Evolutionary conservation across 2,329 filamentous ascomycete genomes (phyloP), one percentile per base, ranked within the genome.

Genomic region (Atkinsonella texensis): DNA sequence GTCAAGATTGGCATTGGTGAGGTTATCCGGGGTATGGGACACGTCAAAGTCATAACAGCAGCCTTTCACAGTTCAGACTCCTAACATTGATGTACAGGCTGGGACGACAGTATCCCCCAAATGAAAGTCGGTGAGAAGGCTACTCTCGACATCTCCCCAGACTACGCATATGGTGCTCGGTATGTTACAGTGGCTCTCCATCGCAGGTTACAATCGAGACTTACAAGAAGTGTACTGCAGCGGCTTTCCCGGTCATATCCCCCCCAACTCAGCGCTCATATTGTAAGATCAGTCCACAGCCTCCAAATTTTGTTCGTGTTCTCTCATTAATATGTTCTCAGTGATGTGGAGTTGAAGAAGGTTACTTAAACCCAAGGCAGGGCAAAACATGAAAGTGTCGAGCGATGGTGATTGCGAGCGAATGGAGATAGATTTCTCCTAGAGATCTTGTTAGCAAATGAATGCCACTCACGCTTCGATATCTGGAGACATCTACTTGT

Each of bases 91-190:
- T 18, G 23, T 44, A 20, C 45, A 89, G 87, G 81, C 60, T 94
- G 81, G 89, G 89, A 89, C 63, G 83, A 95, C 71, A 90, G 85
- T 58, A 89, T 97, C 50, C 72, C 74, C 48, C 74, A 81, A 65
- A 96, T 98, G 91, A 84, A 84, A 65, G 74, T 95, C 53, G 90
- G 91, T 66, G 91, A 97, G 79, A 91, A 87, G 74, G 84, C 89
- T 50, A 87, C 81, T 49, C 76, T 98, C 57, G 85, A 83, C 59
- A 96, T 97, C 65, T 79, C 83, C 56, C 76, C 53, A 35, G 57
- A 57, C 49, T 56, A 35, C 33, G 57, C 41, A 15, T 58, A 58
- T 46, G 57, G 57, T 20, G 49, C 50, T 13, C 49, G 52, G 57
- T 57, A 52, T 45, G 55, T 28, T 79, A 85, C 89, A 76, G 17